A percentile compares a stretch with the other conserved stretches of the same genome.
phyloP scores from a whole-genome alignment of 2,329 filamentous ascomycete species.

The Cercospora sp. region DNA sequence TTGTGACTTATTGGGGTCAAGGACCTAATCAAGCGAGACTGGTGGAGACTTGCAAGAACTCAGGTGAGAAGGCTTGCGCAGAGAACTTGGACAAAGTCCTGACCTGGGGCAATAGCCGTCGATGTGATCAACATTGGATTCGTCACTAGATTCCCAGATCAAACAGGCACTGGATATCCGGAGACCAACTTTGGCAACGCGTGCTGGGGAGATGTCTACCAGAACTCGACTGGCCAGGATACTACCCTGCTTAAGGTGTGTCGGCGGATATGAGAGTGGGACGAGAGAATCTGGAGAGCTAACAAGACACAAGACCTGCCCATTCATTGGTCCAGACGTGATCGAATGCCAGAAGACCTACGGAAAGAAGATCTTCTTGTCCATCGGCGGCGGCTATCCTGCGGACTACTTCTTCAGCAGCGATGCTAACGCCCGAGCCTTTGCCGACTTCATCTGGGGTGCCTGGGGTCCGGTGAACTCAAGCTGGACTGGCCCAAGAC shows the following conservation, averaged over 20 bases:
- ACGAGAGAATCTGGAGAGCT: background rate
- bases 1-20: constrained; percentile 60
- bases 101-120: constrained; percentile 43
- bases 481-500: constrained; percentile 40
- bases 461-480: constrained; percentile 42
- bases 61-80: background rate
- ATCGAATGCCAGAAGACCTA: constrained; percentile 45
- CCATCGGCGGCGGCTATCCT: constrained; percentile 47
- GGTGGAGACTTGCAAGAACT: constrained; percentile 49
- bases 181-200: constrained; percentile 53
- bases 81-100: background rate
- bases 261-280: too few relatives aligned
- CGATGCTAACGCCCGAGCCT: constrained; percentile 43
- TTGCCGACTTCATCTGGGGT: constrained; percentile 50
- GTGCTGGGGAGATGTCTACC: constrained; percentile 19
- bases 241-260: constrained; percentile 12
- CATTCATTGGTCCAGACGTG: constrained; percentile 44
- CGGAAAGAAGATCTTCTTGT: constrained; percentile 50
- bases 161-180: constrained; percentile 48
- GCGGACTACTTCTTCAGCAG: constrained; percentile 46
- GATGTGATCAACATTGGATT: constrained; percentile 60
- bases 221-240: constrained; percentile 20
- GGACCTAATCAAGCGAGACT: constrained; percentile 52
- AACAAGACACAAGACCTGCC: constrained; percentile 13
- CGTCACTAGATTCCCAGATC: constrained; percentile 55